Evolutionary conservation across 2,329 filamentous ascomycete species (phyloP), one percentile per base, ranked within the genome.

Genomic region (Colletotrichum tropicicola): DNA sequence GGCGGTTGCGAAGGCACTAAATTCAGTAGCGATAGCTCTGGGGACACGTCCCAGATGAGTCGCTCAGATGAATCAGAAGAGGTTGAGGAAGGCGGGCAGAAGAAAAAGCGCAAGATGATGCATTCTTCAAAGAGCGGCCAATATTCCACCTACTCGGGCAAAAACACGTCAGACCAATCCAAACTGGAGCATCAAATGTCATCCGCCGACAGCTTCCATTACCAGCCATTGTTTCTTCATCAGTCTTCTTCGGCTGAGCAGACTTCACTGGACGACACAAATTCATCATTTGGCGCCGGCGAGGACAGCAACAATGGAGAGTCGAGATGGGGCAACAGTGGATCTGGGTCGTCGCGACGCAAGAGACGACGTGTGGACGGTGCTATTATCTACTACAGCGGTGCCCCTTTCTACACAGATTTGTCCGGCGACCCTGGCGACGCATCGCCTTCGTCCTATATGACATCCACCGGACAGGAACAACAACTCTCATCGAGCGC

Each of bases 381-480:
- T 8, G 89, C 91, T 1, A 91, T 97, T 69, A 93, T 95, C 17
- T 97, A 94, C 73, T 97, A 95, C 74, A 92, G 86, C 65, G 92
- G 91, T 25, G 91, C 91, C 1, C 87, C 87, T 0, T 97, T 96
- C 74, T 96, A 89, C 74, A 94, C 90, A 1, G 93, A 97, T 74
- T 78, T 96, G 4, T 92, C 90, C 15, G 90, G 90, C 2, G 91
- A 94, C 70, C 80, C 80, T 10, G 83, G 82, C 2, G 82, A 84
- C 21, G 66, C 76, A 2, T 84, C 82, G 0, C 81, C 83, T 1
- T 74, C 82, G 2, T 83, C 85, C 1, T 81, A 85, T 62, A 77
- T 85, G 75, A 78, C 80, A 4, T 82, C 81, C n/a, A 79, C 79
- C 9, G 79, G 77, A 2, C 78, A 80, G 58, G 78, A 78, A 37